Percentiles rank a stretch among this genome's conserved stretches.
These are phyloP conservation scores for Acanthamoeba healyi DNA, from an alignment of 208 protist species.

Conservation along the genomic window DNA sequence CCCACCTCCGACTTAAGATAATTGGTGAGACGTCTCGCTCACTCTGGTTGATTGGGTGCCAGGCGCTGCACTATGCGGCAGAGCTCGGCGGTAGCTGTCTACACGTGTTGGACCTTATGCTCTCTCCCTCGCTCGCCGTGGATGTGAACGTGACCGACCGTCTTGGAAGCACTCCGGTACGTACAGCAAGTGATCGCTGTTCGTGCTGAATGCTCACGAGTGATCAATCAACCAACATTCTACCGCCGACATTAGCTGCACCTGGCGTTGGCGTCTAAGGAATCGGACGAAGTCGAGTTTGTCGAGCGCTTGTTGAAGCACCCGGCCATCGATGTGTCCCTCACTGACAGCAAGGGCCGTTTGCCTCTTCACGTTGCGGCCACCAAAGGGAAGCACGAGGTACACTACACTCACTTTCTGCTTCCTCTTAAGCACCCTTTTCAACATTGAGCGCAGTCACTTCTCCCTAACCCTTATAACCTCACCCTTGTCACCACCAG, in stretches of 20 bases:
- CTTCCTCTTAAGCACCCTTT: background rate
- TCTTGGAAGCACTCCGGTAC: background rate
- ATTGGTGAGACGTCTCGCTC: no score
- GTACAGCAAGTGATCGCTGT: background rate
- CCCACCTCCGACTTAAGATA: no score
- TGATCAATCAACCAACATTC: background rate
- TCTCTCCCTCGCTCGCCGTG: background rate
- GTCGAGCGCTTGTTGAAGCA: slow-evolving; percentile 14
- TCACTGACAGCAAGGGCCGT: background rate
- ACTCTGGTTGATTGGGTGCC: no score
- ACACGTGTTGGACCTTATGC: background rate
- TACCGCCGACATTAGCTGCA: background rate
- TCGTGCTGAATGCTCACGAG: background rate
- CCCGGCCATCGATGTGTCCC: background rate
- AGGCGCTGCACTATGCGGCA: slow-evolving; percentile 1
- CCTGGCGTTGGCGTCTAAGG: background rate
- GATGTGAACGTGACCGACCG: background rate
- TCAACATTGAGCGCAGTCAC: background rate
- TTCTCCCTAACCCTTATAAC: no score
- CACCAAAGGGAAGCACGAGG: background rate
- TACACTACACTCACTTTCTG: background rate
- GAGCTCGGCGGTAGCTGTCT: background rate
- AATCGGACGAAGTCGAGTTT: background rate
- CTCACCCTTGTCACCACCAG: background rate
- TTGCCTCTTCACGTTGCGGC: background rate